phyloP scores from a whole-genome alignment of 2,329 filamentous ascomycete species.

The Diaporthe ilicicola region DNA sequence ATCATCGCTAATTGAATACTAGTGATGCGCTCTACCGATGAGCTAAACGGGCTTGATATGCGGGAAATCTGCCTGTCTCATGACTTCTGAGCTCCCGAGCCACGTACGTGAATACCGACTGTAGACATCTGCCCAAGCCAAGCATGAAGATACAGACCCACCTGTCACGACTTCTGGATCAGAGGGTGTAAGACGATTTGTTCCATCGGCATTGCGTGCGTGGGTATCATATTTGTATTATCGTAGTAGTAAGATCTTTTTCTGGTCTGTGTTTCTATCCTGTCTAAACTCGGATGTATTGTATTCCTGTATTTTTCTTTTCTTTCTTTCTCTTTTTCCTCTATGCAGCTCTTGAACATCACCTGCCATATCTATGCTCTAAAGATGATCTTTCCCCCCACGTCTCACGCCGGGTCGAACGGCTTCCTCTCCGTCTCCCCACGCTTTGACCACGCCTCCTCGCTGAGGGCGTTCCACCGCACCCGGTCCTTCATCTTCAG shows the following conservation, averaged over 20 bases:
- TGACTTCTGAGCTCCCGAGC: too few species aligned
- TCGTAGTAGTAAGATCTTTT: neutral
- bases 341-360: neutral
- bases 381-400: neutral
- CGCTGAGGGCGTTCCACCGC: slow-evolving; percentile 16
- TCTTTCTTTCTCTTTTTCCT: neutral
- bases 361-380: neutral
- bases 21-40: slow-evolving; percentile 35
- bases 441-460: slow-evolving; percentile 22
- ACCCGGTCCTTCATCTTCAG: slow-evolving; percentile 4
- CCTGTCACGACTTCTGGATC: too few species aligned
- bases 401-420: neutral
- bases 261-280: neutral
- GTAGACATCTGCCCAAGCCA: neutral
- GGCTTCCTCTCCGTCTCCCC: slow-evolving; percentile 23
- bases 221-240: slow-evolving; percentile 13
- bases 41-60: slow-evolving; percentile 28
- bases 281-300: neutral
- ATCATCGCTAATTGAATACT: slow-evolving; percentile 27
- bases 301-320: slow-evolving; percentile 8
- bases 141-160: neutral
- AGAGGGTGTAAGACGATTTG: neutral
- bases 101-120: too few species aligned
- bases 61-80: too few species aligned
- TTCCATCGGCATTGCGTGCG: neutral